phyloP scores from a whole-genome alignment of 495 filamentous ascomycete species.

The Symbiotaphrina buchneri region DNA sequence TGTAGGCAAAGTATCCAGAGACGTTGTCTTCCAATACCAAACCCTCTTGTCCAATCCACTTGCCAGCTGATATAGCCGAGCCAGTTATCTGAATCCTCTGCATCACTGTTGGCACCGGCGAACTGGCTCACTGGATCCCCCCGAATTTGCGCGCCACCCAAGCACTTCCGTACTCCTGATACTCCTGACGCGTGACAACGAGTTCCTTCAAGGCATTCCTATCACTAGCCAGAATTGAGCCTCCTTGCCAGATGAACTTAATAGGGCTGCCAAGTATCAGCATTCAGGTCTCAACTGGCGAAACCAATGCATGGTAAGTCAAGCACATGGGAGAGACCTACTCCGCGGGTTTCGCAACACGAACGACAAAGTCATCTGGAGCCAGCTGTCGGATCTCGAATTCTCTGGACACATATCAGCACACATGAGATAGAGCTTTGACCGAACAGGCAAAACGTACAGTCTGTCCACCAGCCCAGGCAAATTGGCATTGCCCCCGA shows the following conservation, averaged over 20 bases:
- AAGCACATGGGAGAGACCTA: conserved; percentile 5
- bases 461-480: conserved; percentile 67
- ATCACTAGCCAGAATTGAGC: conserved; percentile 48
- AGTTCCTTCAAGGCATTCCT: conserved; percentile 32
- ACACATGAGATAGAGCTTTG: background rate
- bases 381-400: conserved; percentile 52
- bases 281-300: background rate
- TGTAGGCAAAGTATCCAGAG: too few species aligned
- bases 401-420: conserved; percentile 18
- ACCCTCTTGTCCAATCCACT: too few species aligned
- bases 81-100: too few species aligned
- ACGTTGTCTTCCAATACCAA: too few species aligned
- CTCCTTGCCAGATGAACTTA: conserved; percentile 67
- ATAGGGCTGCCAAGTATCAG: conserved; percentile 29
- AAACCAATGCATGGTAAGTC: background rate
- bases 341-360: conserved; percentile 45
- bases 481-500: conserved; percentile 67
- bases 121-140: background rate
- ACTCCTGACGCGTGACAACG: conserved; percentile 67
- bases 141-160: conserved; percentile 59
- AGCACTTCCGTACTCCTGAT: conserved; percentile 61
- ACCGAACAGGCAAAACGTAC: conserved; percentile 13
- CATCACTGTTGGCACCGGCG: too few species aligned
- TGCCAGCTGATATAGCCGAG: too few species aligned
- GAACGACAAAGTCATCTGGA: conserved; percentile 53